A percentile compares a stretch with the other conserved stretches of the same genome.
Conservation (phyloP, 2,329 filamentous ascomycete species). For the Cytospora schulzeri region DNA sequence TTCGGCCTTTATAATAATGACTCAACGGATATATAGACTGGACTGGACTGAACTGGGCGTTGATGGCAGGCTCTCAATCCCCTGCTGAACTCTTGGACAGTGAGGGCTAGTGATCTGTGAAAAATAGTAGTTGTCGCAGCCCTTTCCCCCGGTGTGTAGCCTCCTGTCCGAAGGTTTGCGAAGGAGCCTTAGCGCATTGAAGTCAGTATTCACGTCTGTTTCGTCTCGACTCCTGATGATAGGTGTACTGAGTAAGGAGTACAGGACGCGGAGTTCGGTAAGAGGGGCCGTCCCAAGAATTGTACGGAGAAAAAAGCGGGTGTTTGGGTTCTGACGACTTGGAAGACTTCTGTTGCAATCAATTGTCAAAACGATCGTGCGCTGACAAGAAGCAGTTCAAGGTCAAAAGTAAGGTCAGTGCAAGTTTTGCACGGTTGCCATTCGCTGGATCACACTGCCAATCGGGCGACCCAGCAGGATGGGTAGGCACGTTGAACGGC, state of each 20-base stretch:
- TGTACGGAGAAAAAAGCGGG: slow-evolving; percentile 9
- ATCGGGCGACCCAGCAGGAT: neutral
- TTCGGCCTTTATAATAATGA: neutral
- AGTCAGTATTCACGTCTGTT: neutral
- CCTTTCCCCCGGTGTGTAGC: neutral
- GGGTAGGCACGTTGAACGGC: neutral
- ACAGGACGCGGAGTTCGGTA: slow-evolving; percentile 23
- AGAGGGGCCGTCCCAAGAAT: slow-evolving; percentile 23
- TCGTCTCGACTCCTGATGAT: slow-evolving; percentile 7
- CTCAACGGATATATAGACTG: neutral
- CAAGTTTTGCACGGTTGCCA: slow-evolving; percentile 5
- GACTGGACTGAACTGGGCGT: neutral
- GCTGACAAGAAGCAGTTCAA: neutral
- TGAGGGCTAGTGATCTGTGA: neutral
- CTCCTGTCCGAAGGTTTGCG: neutral
- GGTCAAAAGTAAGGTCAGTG: neutral
- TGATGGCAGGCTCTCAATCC: neutral
- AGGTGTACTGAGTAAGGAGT: neutral
- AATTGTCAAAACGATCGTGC: slow-evolving; percentile 1
- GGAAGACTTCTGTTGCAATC: slow-evolving; percentile 1
- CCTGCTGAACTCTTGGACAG: neutral
- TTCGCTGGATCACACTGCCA: neutral
- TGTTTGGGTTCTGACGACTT: neutral
- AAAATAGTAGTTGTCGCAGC: neutral
- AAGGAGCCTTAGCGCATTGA: neutral